A percentile compares a stretch with the other conserved stretches of the same genome.
These are phyloP conservation scores for Conringia planisiliqua DNA, from an alignment of 345 rosid genomes.

Conservation along the genomic window DNA sequence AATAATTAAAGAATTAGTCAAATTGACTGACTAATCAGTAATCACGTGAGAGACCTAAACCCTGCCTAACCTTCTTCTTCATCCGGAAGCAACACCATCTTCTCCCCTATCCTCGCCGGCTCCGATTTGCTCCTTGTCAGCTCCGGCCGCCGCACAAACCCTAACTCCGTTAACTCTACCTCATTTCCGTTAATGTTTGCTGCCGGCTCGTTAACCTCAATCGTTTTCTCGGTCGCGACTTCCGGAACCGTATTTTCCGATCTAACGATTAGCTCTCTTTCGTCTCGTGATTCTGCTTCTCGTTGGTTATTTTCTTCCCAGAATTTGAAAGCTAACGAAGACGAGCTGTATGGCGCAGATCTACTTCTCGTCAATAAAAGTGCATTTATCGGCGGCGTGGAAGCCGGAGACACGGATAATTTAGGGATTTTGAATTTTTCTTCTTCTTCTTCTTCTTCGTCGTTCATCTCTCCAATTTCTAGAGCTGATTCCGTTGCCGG, in stretches of 20 bases:
- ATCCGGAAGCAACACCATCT: conserved; percentile 44
- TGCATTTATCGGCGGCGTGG: conserved; percentile 72
- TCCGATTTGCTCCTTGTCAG: conserved; percentile 81
- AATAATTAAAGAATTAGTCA: conserved; percentile 24
- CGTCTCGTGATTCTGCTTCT: conserved; percentile 31
- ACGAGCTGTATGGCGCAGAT: conserved; percentile 86
- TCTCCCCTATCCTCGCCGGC: conserved; percentile 70
- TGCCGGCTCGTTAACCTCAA: conserved; percentile 21
- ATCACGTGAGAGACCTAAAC: conserved; percentile 32
- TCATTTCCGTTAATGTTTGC: conserved; percentile 13
- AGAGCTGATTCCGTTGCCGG: conserved; percentile 20
- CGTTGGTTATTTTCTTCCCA: conserved; percentile 62
- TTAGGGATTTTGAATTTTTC: conserved; percentile 23
- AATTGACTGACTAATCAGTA: conserved; percentile 26
- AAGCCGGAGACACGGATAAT: conserved; percentile 33
- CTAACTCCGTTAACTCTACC: conserved; percentile 23
- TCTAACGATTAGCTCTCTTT: conserved; percentile 20
- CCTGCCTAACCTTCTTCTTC: conserved; percentile 57
- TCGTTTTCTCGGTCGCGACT: neutral
- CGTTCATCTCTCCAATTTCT: conserved; percentile 22
- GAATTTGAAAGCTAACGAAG: conserved; percentile 70
- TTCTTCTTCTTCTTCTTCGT: conserved; percentile 33
- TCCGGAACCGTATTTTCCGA: conserved; percentile 25
- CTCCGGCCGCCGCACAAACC: conserved; percentile 29
- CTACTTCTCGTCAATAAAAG: conserved; percentile 67